Conservation (phyloP, 2,329 filamentous ascomycete genomes). For the Botrytis medusae region DNA sequence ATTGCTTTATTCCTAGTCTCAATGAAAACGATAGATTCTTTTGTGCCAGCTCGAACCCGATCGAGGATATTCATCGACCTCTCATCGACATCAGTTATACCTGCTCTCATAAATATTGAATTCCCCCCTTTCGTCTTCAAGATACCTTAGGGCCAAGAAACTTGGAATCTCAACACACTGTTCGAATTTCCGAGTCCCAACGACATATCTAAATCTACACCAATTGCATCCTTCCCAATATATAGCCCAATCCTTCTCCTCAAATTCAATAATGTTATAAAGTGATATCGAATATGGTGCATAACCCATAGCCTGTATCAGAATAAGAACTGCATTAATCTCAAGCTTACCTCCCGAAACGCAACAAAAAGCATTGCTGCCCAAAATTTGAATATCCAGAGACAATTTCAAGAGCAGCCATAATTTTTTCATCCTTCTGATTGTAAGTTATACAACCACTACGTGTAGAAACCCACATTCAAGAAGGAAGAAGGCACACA, state of each 20-base stretch:
- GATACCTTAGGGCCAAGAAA: background rate
- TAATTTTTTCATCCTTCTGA: background rate
- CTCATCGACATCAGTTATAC: background rate
- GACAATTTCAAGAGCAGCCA: background rate
- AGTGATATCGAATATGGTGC: background rate
- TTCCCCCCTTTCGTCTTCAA: background rate
- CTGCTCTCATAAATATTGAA: background rate
- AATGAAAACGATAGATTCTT: background rate
- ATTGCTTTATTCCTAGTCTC: background rate
- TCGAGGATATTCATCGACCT: background rate
- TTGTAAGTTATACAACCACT: background rate
- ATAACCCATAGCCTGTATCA: fast-evolving
- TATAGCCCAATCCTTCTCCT: background rate
- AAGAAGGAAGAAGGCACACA: background rate
- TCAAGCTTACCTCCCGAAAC: background rate
- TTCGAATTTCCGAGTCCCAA: background rate
- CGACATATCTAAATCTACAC: background rate
- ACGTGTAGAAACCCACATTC: background rate
- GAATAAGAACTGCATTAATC: background rate
- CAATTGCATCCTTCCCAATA: fast-evolving
- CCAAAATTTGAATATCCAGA: background rate
- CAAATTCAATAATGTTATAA: fast-evolving
- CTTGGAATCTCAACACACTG: background rate
- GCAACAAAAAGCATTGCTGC: background rate
- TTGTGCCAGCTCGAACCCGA: background rate